Conservation (phyloP, 140 eudicot genomes). For the Oenanthe javanica region DNA sequence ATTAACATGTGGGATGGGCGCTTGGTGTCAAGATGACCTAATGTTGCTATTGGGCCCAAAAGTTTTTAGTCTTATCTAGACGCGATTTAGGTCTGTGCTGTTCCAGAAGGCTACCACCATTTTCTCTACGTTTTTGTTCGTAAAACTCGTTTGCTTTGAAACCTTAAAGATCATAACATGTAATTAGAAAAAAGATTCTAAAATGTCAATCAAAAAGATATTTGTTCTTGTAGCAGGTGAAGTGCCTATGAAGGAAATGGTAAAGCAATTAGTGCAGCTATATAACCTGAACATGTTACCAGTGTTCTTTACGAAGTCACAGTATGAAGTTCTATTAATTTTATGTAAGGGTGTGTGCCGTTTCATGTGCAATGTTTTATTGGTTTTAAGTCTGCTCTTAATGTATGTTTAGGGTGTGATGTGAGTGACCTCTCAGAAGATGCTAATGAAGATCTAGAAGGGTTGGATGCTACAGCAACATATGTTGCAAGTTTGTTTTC, state of each 20-base stretch:
- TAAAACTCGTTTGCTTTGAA: background rate
- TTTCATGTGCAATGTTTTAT: background rate
- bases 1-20: background rate
- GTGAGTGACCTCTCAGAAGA: constrained; percentile 79
- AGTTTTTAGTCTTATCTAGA: background rate
- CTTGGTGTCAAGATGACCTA: background rate
- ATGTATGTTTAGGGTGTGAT: constrained; percentile 55
- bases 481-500: constrained; percentile 81
- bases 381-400: background rate
- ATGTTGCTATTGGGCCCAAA: background rate
- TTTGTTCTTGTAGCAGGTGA: background rate
- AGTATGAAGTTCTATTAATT: background rate
- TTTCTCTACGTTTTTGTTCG: background rate
- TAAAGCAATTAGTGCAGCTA: background rate
- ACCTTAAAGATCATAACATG: background rate
- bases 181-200: background rate
- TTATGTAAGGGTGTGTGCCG: background rate
- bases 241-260: background rate
- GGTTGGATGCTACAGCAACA: constrained; percentile 82
- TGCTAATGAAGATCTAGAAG: constrained; percentile 61
- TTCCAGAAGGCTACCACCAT: background rate
- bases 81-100: background rate
- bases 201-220: background rate
- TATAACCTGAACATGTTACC: background rate
- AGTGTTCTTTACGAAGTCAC: background rate